Evolutionary conservation across 805 yeast species (phyloP).

Genomic region (Diddensiella santjacobensis): DNA sequence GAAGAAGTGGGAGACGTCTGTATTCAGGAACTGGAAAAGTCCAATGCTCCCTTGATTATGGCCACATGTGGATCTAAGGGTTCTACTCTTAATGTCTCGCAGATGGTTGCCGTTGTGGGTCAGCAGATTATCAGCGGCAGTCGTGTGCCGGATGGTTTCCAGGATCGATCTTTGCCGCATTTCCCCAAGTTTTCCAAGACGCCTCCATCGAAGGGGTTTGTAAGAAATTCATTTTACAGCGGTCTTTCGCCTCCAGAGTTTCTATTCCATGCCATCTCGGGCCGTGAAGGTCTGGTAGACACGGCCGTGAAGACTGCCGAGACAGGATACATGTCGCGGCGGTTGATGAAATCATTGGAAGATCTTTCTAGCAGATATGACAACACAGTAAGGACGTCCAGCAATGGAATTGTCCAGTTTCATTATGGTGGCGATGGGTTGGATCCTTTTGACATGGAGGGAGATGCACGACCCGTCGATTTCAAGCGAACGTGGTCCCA

Average conservation of each 20-base stretch:
- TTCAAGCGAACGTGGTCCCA: slow-evolving; percentile 94
- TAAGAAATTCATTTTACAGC: slow-evolving; percentile 88
- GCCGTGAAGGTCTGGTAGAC: slow-evolving; percentile 99
- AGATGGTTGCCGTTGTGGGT: slow-evolving; percentile 99
- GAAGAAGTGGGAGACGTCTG: slow-evolving; percentile 99
- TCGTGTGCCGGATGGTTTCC: slow-evolving; percentile 99
- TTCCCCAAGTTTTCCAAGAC: slow-evolving; percentile 93
- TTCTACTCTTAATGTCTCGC: slow-evolving; percentile 95
- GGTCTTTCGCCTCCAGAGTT: slow-evolving; percentile 97
- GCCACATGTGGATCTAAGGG: slow-evolving; percentile 99
- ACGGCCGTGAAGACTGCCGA: slow-evolving; percentile 99
- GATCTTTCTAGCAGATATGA: slow-evolving; percentile 93
- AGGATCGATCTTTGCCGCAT: slow-evolving; percentile 96
- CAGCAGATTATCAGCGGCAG: slow-evolving; percentile 98
- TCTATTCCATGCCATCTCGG: slow-evolving; percentile 96
- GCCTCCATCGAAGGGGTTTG: slow-evolving; percentile 97
- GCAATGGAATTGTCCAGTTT: slow-evolving; percentile 95
- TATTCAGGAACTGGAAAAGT: slow-evolving; percentile 80
- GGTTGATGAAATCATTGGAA: slow-evolving; percentile 95
- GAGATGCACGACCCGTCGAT: slow-evolving; percentile 95
- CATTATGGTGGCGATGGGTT: slow-evolving; percentile 98
- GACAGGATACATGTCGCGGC: slow-evolving; percentile 97
- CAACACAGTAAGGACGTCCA: slow-evolving; percentile 88
- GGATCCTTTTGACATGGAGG: slow-evolving; percentile 99
- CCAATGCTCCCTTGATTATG: slow-evolving; percentile 97